Base-by-base conservation (phyloP, 2,329 filamentous ascomycete species). In the Sarocladium strictum region DNA sequence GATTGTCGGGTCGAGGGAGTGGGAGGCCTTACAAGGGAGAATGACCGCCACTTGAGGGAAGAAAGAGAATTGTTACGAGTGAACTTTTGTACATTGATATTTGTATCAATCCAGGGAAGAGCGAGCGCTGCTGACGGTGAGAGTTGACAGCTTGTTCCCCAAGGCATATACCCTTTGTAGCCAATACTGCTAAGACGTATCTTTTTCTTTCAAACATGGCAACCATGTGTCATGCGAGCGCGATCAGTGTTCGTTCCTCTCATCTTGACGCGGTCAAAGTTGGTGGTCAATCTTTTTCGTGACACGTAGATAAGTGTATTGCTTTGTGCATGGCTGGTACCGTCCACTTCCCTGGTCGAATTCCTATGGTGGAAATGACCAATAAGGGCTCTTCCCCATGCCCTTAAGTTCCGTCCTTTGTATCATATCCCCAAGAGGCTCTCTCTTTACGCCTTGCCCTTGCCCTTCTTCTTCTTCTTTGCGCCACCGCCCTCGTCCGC, bases 1-100 rank as follows among this genome's bases (percentile, higher is more conserved):
- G 59, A 77, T 83, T 62, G 74, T 78, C 2, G 78, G 77, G 57
- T 77, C 76, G 17, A 66, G 70, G 53, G 78, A 81, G 66, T 83
- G 80, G 80, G 79, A 81, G 60, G 73, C 72, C 14, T 61, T 82
- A 55, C 76, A 80, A 64, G 76, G 77, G 41, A 67, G 72, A 43
- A 62, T 67, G 24, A 57, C 58, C 15, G 59, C 60, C 58, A 62
- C 65, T 57, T 70, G 57, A 66, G 72, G 50, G 63, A 58, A 38
- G 61, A 6, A 38, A 10, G 17, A 52, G 49, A 11, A 47, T n/a
- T 29, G 43, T 29, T 51, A 54, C 54, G 41, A 41, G 7, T 2
- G 45, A 43, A n/a, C 21, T n/a, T 56, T 54, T 57, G 53, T 53
- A 55, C 52, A 49, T 57, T 47, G 24, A 53, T 38, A 37, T 23